Conservation (phyloP, 2,329 filamentous ascomycete genomes). For the Coniochaeta sp. region DNA sequence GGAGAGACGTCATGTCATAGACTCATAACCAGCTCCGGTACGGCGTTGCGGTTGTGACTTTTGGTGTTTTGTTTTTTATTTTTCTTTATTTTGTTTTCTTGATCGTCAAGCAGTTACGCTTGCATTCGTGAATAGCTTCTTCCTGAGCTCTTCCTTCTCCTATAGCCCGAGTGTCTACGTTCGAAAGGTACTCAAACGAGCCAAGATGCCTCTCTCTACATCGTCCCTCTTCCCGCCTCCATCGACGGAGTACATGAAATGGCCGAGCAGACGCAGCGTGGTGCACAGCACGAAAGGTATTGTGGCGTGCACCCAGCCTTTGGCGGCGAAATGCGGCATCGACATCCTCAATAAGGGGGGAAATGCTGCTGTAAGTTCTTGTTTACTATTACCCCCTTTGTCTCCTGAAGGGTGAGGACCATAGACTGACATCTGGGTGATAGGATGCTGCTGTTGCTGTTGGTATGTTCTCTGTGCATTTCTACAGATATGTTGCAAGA, state of each 20-base stretch:
- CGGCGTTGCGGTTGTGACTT: neutral
- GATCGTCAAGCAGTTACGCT: neutral
- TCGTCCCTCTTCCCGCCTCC: conserved; percentile 37
- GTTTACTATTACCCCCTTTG: conserved; percentile 1
- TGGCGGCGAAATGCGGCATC: conserved; percentile 83
- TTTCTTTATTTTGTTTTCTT: neutral
- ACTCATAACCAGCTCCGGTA: neutral
- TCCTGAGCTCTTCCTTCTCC: neutral
- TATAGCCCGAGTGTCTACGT: neutral
- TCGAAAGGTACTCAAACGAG: neutral
- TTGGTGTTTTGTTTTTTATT: neutral
- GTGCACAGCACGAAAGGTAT: conserved; percentile 92
- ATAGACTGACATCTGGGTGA: neutral
- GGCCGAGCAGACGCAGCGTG: conserved; percentile 77
- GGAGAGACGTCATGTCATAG: neutral
- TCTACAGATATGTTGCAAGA: neutral
- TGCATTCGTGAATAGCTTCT: neutral
- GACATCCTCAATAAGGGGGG: conserved; percentile 79
- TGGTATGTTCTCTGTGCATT: conserved; percentile 38
- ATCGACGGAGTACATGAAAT: conserved; percentile 49
- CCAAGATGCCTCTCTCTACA: conserved; percentile 38
- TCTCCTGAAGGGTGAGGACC: neutral
- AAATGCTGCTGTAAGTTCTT: conserved; percentile 73
- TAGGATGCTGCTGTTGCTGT: conserved; percentile 96
- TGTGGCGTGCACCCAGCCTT: conserved; percentile 79